Base-by-base conservation (phyloP, 2,329 filamentous ascomycete species). In the Xylariaceae sp. region DNA sequence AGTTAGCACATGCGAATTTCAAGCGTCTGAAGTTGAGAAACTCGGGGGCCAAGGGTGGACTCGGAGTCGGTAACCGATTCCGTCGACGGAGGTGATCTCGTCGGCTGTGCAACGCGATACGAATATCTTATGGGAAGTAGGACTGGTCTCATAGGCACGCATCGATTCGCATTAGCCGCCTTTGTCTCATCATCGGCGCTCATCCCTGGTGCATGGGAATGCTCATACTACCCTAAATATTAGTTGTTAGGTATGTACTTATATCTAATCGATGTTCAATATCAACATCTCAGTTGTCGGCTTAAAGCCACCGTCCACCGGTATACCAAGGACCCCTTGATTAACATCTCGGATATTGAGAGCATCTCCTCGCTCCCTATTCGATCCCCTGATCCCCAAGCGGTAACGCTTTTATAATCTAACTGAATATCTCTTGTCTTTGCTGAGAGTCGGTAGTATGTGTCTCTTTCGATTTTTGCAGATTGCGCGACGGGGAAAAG, bases 1-100 rank as follows among this genome's bases (percentile, higher is more conserved):
- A 81, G 58, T 68, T 83, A 61, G 83, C 84, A 13, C 80, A 86
- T 62, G 77, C 82, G 57, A 87, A 87, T 71, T 87, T 86, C 69
- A 83, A 83, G 67, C 72, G 81, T 51, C 67, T 87, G 55, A 87
- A 87, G 73, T 70, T 87, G 64, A 76, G 74, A 61, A 85, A 85
- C 61, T 71, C 75, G 2, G 83, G 83, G 3, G 71, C 80, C n/a
- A 86, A 85, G 68, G 83, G 83, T 1, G 81, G 81, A 3, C 74
- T 80, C 18, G 79, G 75, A 1, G 73, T 76, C 64, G 79, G 78
- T 54, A 84, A 80, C 67, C 75, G 76, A 49, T 86, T 85, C 66
- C 75, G 81, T 52, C 73, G 83, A 57, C 75, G 76, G 63, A 71
- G 67, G 57, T 74, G 49, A 59, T 53, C 32, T 15, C 32, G 8